Conservation (phyloP, 2,329 filamentous ascomycete species). For the Fusarium avenaceum region DNA sequence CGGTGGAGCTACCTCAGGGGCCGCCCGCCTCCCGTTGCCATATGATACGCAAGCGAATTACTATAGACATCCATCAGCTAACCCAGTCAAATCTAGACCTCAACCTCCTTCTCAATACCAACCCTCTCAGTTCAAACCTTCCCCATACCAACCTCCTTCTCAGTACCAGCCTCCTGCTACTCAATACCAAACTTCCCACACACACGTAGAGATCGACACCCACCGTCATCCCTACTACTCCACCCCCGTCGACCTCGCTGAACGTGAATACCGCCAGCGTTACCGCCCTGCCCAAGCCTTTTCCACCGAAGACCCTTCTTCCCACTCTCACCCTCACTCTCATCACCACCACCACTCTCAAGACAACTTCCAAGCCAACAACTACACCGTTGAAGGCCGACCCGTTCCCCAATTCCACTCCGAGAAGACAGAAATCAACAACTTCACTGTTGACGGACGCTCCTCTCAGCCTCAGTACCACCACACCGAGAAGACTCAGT, state of each 20-base stretch:
- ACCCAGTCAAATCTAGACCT: slow-evolving; percentile 52
- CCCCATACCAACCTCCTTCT: slow-evolving; percentile 55
- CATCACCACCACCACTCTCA: slow-evolving; percentile 51
- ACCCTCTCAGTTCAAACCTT: slow-evolving; percentile 55
- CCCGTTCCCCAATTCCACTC: slow-evolving; percentile 40
- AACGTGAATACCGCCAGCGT: slow-evolving; percentile 75
- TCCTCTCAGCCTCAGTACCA: slow-evolving; percentile 36
- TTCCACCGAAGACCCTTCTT: slow-evolving; percentile 53
- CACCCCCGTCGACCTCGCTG: slow-evolving; percentile 72
- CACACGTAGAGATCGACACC: slow-evolving; percentile 74
- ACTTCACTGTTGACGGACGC: slow-evolving; percentile 50
- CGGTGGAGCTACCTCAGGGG: slow-evolving; percentile 47
- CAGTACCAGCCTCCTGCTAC: slow-evolving; percentile 54
- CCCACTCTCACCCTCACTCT: slow-evolving; percentile 53
- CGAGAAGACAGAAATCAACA: slow-evolving; percentile 48
- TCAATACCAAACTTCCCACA: slow-evolving; percentile 67
- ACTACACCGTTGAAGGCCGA: slow-evolving; percentile 46
- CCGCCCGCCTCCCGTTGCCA: slow-evolving; percentile 47
- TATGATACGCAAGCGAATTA: slow-evolving; percentile 52
- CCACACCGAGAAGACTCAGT: slow-evolving; percentile 36
- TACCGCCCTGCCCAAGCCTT: slow-evolving; percentile 63
- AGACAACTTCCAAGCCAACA: slow-evolving; percentile 43
- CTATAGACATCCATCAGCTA: slow-evolving; percentile 51
- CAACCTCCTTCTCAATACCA: slow-evolving; percentile 60
- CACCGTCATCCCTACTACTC: slow-evolving; percentile 63